Evolutionary conservation across 306 rosid species (phyloP), one percentile per base, ranked within the genome.

Genomic region (Alnus glutinosa): DNA sequence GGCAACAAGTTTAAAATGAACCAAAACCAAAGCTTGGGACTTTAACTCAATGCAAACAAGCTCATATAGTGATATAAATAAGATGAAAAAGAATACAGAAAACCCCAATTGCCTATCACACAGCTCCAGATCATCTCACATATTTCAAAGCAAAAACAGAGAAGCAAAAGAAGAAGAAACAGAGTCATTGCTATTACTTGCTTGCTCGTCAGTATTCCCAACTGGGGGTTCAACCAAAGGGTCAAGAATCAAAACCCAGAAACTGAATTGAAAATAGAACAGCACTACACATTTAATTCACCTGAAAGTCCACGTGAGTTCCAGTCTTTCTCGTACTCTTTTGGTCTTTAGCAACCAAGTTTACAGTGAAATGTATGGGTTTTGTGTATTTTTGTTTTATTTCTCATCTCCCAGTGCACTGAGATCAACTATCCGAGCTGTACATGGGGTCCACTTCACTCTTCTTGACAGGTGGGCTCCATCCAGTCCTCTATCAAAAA

Each of bases 1-100:
- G n/a, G 49, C n/a, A 37, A n/a, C 23, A 66, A 36, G 28, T 18
- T 42, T 42, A 39, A 67, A 42, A 67, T 42, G 72, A 42, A 39
- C 72, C 72, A 42, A 67, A 39, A 67, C 48, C 12, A 67, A 67
- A 18, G 30, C 72, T 67, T 42, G 32, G 16, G 39, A 67, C 72
- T 42, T 67, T 67, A 42, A 67, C 72, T 42, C 34, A 18, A 9
- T 15, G 72, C 51, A 67, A n/a, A 39, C 50, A 39, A 67, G 50
- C 50, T n/a, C 15, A 58, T 2, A 58, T 10, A 58, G 3, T 67
- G 50, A 37, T 16, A 39, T 7, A 39, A 23, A 15, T 8, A 67
- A 16, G 50, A 39, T 67, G 13, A 67, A 67, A 12, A 9, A 39
- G 18, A 18, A 16, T 7, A 3, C 10, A 37, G 6, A 18, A 67